Conservation (phyloP, 2,329 filamentous ascomycete species). For the Penicillium sp. region DNA sequence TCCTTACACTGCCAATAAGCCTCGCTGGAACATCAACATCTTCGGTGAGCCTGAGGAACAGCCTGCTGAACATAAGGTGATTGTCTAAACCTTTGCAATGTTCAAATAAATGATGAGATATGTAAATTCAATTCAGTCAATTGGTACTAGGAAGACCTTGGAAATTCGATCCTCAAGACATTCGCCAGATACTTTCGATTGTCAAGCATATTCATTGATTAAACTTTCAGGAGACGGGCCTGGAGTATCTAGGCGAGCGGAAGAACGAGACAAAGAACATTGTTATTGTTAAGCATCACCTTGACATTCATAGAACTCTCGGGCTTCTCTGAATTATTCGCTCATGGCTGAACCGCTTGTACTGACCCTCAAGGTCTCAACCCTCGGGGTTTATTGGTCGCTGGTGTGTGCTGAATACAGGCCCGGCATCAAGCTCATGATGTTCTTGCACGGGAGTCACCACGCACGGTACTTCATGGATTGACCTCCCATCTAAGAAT, state of each 20-base stretch:
- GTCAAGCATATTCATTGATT: background rate
- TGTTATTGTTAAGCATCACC: background rate
- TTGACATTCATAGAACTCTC: background rate
- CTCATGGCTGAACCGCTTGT: too few relatives aligned
- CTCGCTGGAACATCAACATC: conserved; percentile 58
- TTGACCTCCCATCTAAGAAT: conserved; percentile 15
- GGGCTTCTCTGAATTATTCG: too few relatives aligned
- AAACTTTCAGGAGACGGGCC: background rate
- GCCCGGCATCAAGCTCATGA: conserved; percentile 20
- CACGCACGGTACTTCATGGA: conserved; percentile 14
- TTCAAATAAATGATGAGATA: conserved; percentile 18
- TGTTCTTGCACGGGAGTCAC: conserved; percentile 13
- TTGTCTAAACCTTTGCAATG: conserved; percentile 27
- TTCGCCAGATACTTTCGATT: too few relatives aligned
- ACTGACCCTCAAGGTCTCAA: background rate
- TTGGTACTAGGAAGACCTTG: background rate
- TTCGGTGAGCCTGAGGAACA: conserved; percentile 56
- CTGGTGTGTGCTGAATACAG: conserved; percentile 15
- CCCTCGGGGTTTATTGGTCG: conserved; percentile 16
- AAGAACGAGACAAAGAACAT: background rate
- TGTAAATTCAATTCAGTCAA: conserved; percentile 4
- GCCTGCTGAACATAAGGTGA: conserved; percentile 49
- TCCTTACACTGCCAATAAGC: conserved; percentile 42
- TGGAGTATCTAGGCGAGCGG: background rate
- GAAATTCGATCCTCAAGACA: background rate